A percentile compares a stretch with the other conserved stretches of the same genome.
phyloP scores from a whole-genome alignment of 2,329 filamentous ascomycete species.

The Cercospora sojina region DNA sequence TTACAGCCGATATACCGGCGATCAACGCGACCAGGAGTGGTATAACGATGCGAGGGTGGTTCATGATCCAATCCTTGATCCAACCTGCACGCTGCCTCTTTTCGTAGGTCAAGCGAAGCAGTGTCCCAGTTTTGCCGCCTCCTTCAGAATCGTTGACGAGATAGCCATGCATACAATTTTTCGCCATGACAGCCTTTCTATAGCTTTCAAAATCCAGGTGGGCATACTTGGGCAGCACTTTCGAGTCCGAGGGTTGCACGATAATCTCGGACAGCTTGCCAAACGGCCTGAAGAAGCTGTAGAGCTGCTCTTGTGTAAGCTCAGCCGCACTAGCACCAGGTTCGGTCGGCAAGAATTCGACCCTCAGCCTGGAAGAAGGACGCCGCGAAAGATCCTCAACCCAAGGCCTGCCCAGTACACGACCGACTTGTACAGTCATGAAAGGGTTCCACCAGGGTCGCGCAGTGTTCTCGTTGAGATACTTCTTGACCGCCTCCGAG shows the following conservation, averaged over 20 bases:
- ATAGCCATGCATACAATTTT: slow-evolving; percentile 88
- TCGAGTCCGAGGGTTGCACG: slow-evolving; percentile 80
- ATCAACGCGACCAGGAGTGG: slow-evolving; percentile 77
- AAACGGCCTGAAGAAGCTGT: slow-evolving; percentile 82
- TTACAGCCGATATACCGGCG: slow-evolving; percentile 76
- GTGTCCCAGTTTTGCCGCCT: slow-evolving; percentile 73
- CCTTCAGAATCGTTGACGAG: slow-evolving; percentile 65
- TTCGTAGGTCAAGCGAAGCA: slow-evolving; percentile 80
- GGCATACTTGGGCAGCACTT: slow-evolving; percentile 76
- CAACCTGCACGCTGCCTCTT: slow-evolving; percentile 72
- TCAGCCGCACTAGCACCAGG: slow-evolving; percentile 72
- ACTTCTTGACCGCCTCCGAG: slow-evolving; percentile 60
- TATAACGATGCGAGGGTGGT: slow-evolving; percentile 83
- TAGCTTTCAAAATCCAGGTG: slow-evolving; percentile 72
- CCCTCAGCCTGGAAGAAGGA: slow-evolving; percentile 70
- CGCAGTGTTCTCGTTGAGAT: slow-evolving; percentile 68
- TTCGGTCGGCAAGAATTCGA: slow-evolving; percentile 77
- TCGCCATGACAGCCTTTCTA: slow-evolving; percentile 79
- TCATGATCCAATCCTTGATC: slow-evolving; percentile 83
- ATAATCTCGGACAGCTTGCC: slow-evolving; percentile 87
- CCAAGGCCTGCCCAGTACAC: slow-evolving; percentile 86
- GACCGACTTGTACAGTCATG: slow-evolving; percentile 64
- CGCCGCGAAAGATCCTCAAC: slow-evolving; percentile 86
- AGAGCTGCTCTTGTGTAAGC: slow-evolving; percentile 81
- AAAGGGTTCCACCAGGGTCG: slow-evolving; percentile 92